Percentiles rank a stretch among this genome's conserved stretches.
phyloP scores from a whole-genome alignment of 306 rosid genomes.

The Cicer yamashitae region DNA sequence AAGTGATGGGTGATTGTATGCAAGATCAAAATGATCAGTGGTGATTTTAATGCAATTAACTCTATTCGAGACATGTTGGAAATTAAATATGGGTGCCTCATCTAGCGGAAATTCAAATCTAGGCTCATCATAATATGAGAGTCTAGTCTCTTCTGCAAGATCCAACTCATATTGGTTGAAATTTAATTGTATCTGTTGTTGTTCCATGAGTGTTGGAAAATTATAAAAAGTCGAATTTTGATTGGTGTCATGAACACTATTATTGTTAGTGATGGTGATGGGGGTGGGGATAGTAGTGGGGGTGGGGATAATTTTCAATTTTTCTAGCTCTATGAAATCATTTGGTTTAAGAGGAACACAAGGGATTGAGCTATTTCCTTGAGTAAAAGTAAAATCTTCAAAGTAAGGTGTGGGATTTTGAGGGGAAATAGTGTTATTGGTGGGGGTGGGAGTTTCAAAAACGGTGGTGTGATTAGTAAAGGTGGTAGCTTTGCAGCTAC shows the following conservation, averaged over 20 bases:
- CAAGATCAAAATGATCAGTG: not conserved
- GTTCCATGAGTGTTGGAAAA: not conserved
- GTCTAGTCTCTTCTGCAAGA: too few species aligned
- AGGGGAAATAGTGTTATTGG: not conserved
- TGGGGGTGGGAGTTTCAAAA: not conserved
- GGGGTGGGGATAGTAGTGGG: not conserved
- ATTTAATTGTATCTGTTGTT: not conserved
- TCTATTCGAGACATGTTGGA: too few species aligned
- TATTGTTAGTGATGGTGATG: not conserved
- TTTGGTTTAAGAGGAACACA: not conserved
- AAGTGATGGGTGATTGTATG: not conserved
- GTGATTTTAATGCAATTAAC: not conserved
- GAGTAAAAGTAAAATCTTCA: not conserved
- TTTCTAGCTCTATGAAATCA: conserved; percentile 59
- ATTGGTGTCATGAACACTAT: not conserved
- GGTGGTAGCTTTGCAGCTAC: conserved; percentile 57
- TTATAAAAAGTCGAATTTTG: not conserved
- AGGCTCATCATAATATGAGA: too few species aligned
- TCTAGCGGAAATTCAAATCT: too few species aligned
- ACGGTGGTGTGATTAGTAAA: not conserved
- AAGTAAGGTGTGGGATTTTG: not conserved
- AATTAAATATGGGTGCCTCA: too few species aligned
- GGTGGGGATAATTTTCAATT: conserved; percentile 41
- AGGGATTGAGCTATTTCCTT: not conserved
- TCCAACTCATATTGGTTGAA: too few species aligned